Evolutionary conservation across 1,284 basidiomycete genomes (phyloP).

Genomic region (Irpex sp.): DNA sequence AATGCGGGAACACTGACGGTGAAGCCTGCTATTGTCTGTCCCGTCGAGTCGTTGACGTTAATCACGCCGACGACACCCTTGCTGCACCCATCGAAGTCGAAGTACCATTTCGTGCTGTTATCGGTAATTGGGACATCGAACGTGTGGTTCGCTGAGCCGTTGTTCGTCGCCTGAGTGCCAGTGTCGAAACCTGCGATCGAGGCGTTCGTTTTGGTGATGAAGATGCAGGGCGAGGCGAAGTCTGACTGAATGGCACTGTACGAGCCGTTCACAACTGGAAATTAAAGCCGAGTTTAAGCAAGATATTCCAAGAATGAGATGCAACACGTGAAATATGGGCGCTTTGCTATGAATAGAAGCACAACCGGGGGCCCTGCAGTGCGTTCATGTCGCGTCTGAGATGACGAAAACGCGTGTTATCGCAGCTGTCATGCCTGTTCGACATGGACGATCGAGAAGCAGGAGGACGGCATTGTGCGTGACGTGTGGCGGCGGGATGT

Average conservation of each 20-base stretch:
- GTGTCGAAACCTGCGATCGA: constrained; percentile 59
- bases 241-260: constrained; percentile 55
- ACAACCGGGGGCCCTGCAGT: too few relatives aligned
- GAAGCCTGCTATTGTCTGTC: constrained; percentile 50
- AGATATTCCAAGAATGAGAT: neutral
- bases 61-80: constrained; percentile 59
- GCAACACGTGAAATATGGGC: neutral
- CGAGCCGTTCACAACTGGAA: constrained; percentile 49
- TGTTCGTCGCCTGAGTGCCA: constrained; percentile 43
- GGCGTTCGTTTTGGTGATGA: constrained; percentile 39
- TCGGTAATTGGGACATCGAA: constrained; percentile 42
- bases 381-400: neutral
- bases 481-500: neutral
- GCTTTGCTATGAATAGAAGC: neutral
- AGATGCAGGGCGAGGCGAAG: constrained; percentile 49
- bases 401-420: neutral
- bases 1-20: constrained; percentile 28
- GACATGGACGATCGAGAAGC: neutral
- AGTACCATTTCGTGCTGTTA: constrained; percentile 54
- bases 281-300: neutral
- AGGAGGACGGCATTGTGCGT: neutral
- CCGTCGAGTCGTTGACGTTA: constrained; percentile 47
- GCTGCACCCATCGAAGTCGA: constrained; percentile 50
- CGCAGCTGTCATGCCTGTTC: neutral
- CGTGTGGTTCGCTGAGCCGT: constrained; percentile 43